Evolutionary conservation across 2,329 filamentous ascomycete species (phyloP).

Genomic region (Penicillium paneum): DNA sequence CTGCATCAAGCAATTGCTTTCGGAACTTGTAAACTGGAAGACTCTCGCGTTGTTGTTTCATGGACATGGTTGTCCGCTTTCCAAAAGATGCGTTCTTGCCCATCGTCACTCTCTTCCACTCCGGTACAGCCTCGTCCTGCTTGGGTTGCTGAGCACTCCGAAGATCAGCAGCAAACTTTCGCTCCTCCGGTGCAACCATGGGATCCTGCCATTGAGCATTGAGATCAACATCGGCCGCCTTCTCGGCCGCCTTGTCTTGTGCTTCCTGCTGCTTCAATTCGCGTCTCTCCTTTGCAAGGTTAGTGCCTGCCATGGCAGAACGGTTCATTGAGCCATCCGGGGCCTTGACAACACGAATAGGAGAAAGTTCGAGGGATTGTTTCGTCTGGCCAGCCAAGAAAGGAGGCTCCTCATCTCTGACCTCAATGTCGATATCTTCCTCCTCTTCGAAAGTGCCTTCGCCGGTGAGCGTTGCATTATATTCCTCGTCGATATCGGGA

Average conservation of each 20-base stretch:
- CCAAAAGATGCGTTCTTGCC: conserved; percentile 77
- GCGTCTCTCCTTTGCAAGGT: conserved; percentile 81
- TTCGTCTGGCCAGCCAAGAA: conserved; percentile 96
- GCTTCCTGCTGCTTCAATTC: conserved; percentile 86
- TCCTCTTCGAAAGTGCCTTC: conserved; percentile 88
- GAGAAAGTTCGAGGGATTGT: conserved; percentile 88
- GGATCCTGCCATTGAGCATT: conserved; percentile 94
- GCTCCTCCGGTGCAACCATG: conserved; percentile 80
- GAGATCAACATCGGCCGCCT: conserved; percentile 74
- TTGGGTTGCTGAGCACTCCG: conserved; percentile 62
- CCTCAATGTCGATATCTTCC: conserved; percentile 95
- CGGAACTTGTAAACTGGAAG: conserved; percentile 88
- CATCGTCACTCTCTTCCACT: conserved; percentile 85
- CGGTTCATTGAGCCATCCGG: conserved; percentile 97
- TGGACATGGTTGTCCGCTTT: conserved; percentile 83
- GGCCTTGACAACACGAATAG: conserved; percentile 93
- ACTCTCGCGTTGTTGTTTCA: conserved; percentile 89
- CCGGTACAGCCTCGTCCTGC: conserved; percentile 68
- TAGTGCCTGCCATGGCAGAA: conserved; percentile 89
- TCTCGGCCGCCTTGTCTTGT: conserved; percentile 71
- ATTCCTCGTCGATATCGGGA: conserved; percentile 91
- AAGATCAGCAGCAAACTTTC: conserved; percentile 85
- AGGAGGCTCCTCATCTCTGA: conserved; percentile 91
- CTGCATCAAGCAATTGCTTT: conserved; percentile 79
- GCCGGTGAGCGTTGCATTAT: conserved; percentile 79